phyloP scores from a whole-genome alignment of 148 eudicot genomes.

The Heliamphora exappendiculata region DNA sequence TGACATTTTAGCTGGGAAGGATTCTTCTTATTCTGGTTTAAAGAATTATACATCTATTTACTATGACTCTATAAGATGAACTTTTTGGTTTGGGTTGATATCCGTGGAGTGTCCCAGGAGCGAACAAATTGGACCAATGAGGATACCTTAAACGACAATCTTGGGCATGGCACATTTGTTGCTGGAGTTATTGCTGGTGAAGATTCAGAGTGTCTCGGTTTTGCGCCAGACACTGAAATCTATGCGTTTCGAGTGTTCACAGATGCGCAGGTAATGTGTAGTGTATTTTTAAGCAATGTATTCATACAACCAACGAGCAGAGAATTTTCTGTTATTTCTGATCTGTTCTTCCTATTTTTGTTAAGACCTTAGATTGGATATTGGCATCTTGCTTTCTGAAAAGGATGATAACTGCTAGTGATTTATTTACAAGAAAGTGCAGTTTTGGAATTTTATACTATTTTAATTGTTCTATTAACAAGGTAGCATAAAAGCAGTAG shows the following conservation, averaged over 20 bases:
- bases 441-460: neutral
- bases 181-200: constrained; percentile 97
- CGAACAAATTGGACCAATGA: constrained; percentile 99
- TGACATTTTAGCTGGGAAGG: neutral
- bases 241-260: constrained; percentile 96
- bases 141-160: constrained; percentile 88
- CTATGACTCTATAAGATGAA: neutral
- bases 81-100: constrained; percentile 3
- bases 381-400: neutral
- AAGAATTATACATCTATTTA: neutral
- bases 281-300: constrained; percentile 9
- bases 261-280: constrained; percentile 87
- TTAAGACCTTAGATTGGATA: neutral
- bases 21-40: neutral
- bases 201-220: constrained; percentile 86
- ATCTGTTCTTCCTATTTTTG: neutral
- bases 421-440: neutral
- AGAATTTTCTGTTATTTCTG: neutral
- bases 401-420: neutral
- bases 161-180: constrained; percentile 98
- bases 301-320: neutral
- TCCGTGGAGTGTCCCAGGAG: constrained; percentile 46
- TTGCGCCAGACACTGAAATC: constrained; percentile 96
- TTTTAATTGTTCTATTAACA: neutral
- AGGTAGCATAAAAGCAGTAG: neutral